Evolutionary conservation across 176 grass and related monocot species (phyloP).

Genomic region (Carex kokanica): DNA sequence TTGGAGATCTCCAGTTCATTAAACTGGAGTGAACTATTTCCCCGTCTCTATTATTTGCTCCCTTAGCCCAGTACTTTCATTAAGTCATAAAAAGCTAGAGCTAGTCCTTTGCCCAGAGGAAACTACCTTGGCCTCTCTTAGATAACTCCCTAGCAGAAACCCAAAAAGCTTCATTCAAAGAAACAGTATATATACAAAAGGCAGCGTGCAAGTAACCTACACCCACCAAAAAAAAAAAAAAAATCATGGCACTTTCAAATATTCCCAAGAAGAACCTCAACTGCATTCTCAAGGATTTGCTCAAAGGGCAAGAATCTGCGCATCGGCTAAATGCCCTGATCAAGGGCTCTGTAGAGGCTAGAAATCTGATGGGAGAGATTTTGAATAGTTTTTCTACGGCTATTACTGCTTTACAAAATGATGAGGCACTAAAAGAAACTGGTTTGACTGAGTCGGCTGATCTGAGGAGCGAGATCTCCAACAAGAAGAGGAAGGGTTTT

Average conservation of each 20-base stretch:
- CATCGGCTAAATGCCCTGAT: constrained; percentile 33
- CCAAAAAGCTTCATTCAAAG: not conserved
- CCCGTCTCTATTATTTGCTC: not conserved
- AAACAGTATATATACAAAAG: not conserved
- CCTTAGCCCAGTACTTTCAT: not conserved
- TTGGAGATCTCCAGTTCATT: not conserved
- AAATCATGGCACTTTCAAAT: not conserved
- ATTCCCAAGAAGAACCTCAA: not conserved
- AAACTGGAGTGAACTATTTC: not conserved
- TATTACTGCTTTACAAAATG: constrained; percentile 15
- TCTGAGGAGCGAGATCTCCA: constrained; percentile 44
- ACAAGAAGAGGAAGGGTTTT: constrained; percentile 46
- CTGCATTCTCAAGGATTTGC: constrained; percentile 35
- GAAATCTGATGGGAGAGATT: constrained; percentile 41
- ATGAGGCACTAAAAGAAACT: constrained; percentile 24
- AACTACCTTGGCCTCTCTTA: not conserved
- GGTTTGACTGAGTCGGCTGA: constrained; percentile 20
- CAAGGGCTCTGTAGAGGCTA: constrained; percentile 26
- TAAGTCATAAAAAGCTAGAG: not conserved
- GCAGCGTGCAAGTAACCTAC: not conserved
- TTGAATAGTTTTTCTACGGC: constrained; percentile 39
- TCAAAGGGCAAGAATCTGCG: constrained; percentile 36
- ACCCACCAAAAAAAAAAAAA: not conserved
- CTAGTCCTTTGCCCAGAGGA: not conserved
- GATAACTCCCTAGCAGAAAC: not conserved